phyloP scores from a whole-genome alignment of 352 stramenopile genomes.

The Globisporangium acanthophoron region DNA sequence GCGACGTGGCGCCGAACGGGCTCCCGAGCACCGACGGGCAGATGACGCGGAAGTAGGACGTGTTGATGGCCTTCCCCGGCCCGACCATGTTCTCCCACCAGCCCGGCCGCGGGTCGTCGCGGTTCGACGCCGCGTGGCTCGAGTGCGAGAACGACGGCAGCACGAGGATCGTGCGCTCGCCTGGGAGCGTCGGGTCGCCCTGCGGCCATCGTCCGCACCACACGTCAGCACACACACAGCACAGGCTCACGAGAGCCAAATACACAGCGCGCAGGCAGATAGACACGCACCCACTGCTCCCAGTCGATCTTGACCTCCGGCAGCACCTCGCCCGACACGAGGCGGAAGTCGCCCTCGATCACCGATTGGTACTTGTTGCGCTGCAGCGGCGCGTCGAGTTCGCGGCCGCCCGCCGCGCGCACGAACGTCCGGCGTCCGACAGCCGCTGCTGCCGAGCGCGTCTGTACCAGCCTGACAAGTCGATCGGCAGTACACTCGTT shows the following conservation, averaged over 20 bases:
- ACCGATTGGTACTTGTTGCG: slow-evolving; percentile 76
- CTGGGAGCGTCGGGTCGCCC: slow-evolving; percentile 61
- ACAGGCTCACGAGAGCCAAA: background rate
- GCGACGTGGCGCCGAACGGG: slow-evolving; percentile 80
- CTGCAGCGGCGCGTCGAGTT: slow-evolving; percentile 25
- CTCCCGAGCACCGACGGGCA: slow-evolving; percentile 80
- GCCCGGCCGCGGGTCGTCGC: slow-evolving; percentile 65
- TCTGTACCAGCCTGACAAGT: background rate
- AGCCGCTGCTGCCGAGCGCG: background rate
- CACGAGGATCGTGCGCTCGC: slow-evolving; percentile 74
- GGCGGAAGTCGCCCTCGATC: slow-evolving; percentile 51
- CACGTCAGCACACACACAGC: background rate
- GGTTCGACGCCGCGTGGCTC: slow-evolving; percentile 78
- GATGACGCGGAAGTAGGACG: slow-evolving; percentile 86
- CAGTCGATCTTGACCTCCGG: slow-evolving; percentile 64
- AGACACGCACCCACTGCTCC: slow-evolving; percentile 62
- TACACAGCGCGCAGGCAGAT: background rate
- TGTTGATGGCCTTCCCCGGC: slow-evolving; percentile 83
- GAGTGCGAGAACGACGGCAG: slow-evolving; percentile 86
- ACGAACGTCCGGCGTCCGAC: slow-evolving; percentile 33
- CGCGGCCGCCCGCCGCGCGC: slow-evolving; percentile 19
- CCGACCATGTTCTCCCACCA: slow-evolving; percentile 90
- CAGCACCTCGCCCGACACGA: slow-evolving; percentile 48
- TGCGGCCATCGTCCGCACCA: slow-evolving; percentile 2
- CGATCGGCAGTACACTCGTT: background rate